Evolutionary conservation across 257 asterid genomes (phyloP).

Genomic region (Nicotiana knightiana): DNA sequence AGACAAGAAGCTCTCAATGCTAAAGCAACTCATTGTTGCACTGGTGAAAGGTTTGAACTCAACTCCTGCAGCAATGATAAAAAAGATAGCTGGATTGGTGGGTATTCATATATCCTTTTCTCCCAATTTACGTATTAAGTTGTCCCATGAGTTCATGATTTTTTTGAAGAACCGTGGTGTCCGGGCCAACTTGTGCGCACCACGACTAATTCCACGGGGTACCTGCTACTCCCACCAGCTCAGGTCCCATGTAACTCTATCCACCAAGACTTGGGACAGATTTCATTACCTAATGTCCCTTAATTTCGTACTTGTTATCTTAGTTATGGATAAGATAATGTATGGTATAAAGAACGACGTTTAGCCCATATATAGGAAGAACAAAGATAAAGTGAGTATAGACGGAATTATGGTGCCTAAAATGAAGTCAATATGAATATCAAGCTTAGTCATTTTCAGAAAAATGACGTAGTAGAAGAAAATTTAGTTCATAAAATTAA

Average conservation of each 20-base stretch:
- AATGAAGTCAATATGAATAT: not conserved
- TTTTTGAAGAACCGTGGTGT: too few species aligned
- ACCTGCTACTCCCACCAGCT: too few species aligned
- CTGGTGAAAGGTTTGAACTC: slow-evolving; percentile 81
- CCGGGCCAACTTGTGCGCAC: too few species aligned
- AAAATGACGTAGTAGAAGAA: not conserved
- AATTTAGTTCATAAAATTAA: not conserved
- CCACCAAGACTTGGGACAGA: too few species aligned
- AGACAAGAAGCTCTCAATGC: slow-evolving; percentile 86
- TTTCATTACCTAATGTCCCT: not conserved
- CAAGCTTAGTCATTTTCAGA: not conserved
- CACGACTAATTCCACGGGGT: too few species aligned
- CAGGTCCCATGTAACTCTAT: too few species aligned
- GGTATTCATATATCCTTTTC: slow-evolving; percentile 21
- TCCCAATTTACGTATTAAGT: not conserved
- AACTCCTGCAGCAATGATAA: slow-evolving; percentile 73
- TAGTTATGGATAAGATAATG: not conserved
- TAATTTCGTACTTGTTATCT: not conserved
- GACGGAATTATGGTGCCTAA: not conserved
- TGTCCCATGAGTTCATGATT: not conserved
- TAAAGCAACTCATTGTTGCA: slow-evolving; percentile 71
- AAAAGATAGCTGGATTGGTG: slow-evolving; percentile 95
- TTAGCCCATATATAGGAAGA: not conserved
- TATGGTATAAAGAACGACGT: not conserved
- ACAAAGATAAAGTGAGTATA: not conserved